Base-by-base conservation (phyloP, 768 basidiomycete species). In the Hygrocybe punicea region DNA sequence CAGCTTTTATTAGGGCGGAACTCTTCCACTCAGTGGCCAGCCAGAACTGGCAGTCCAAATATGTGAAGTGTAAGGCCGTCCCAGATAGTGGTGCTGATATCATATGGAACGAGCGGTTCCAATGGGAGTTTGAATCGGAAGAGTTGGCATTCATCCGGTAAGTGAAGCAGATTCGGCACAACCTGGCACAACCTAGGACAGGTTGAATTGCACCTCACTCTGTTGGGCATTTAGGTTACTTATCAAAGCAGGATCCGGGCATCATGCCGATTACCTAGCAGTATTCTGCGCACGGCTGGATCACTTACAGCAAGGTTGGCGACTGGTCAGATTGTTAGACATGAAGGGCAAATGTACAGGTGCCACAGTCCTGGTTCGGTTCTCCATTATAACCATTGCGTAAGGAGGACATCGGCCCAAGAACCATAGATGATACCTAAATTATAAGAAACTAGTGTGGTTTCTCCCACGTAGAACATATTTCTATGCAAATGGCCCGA, bases 91-190 rank as follows among this genome's bases (percentile, higher is more conserved):
- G 69, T 14, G 76, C 74, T 21, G 74, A 81, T 61, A 67, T 74
- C 25, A 52, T 78, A 56, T 80, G 75, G 76, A 72, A 77, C 25
- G 71, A 76, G 50, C 58, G 61, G 2, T 77, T 80, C 54, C 74
- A 80, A 57, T 86, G 80, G 79, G 73, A 76, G 50, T 81, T 77
- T 49, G 75, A 77, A 14, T 59, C 58, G 29, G 84, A 84, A 44
- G 78, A 81, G 10, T 62, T 85, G 33, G 75, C 79, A 3, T 84
- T 85, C 60, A 36, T 85, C 37, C 73, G 79, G 83, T 81, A 50
- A 25, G 76, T 63, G n/a, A 29, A 4, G 44, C 21, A 9, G 7
- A 10, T n/a, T n/a, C n/a, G n/a, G n/a, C n/a, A n/a, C n/a, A n/a
- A n/a, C n/a, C 29, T 29, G 29, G 29, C 29, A 29, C 29, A 40